These are phyloP conservation scores for Mortierella sp. DNA, from an alignment of 371 early-diverging fungal species.

Conservation along the genomic window DNA sequence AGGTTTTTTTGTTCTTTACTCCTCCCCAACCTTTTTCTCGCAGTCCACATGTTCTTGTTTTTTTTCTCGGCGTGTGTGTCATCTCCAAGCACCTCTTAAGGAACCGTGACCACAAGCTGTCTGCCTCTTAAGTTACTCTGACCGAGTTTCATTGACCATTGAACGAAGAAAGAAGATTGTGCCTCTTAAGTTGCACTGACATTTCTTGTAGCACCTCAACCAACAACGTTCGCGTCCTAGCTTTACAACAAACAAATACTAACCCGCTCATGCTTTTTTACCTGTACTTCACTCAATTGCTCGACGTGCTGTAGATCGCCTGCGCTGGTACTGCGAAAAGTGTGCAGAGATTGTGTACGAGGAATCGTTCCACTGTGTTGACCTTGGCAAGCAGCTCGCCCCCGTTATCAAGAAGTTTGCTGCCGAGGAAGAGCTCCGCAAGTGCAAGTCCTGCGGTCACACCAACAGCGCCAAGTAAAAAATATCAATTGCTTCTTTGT, in stretches of 20 bases:
- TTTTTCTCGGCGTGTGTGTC: neutral
- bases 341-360: conserved; percentile 90
- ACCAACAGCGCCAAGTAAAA: conserved; percentile 74
- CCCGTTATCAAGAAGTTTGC: conserved; percentile 92
- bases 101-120: neutral
- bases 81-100: conserved; percentile 6
- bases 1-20: conserved; percentile 35
- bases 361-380: conserved; percentile 89
- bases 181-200: neutral
- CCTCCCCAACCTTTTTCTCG: conserved; percentile 15
- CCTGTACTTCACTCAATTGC: neutral
- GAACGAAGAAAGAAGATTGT: neutral
- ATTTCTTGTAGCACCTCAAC: neutral
- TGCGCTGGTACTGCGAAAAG: conserved; percentile 95
- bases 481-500: too few relatives aligned
- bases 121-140: conserved; percentile 1
- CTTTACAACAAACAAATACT: neutral
- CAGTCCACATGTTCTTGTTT: neutral
- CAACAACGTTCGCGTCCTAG: neutral
- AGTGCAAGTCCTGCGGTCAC: conserved; percentile 83
- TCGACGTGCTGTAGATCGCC: conserved; percentile 68
- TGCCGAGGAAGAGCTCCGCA: conserved; percentile 71
- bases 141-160: neutral
- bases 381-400: conserved; percentile 91
- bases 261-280: neutral